Evolutionary conservation across 768 basidiomycete species (phyloP), one percentile per base, ranked within the genome.

Genomic region (Rubroboletus satanas): DNA sequence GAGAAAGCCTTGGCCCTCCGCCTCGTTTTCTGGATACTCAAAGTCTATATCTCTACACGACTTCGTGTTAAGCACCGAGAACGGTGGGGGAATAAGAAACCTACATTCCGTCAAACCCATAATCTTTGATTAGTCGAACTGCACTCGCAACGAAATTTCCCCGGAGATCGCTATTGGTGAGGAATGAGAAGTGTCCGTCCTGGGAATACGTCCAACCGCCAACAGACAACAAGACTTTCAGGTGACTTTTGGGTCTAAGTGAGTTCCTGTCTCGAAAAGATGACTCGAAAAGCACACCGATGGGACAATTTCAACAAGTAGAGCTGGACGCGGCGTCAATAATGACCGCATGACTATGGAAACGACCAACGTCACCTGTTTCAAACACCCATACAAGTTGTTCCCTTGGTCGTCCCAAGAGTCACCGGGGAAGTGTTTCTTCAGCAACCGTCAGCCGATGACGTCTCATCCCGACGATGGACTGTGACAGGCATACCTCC

Each of bases 321-420:
- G 45, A 80, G 60, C 72, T 66, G 18, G 14, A 47, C 5, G 26
- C 21, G 18, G 21, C 29, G 37, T 60, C 43, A 57, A 17, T 1
- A 2, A 50, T 5, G 18, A 7, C 28, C n/a, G 7, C 18, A 21
- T n/a, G 10, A 33, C 15, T 5, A 12, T 31, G 17, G 39, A 5
- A 33, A 18, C 21, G n/a, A 36, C 12, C 43, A 5, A 56, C 15
- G 73, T 74, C 31, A 88, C 76, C 66, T 92, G 90, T 73, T 92
- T 92, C 63, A 93, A 71, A 67, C 83, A 85, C 0, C 89, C 90
- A 58, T 90, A 93, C 6, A 92, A 72, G 62, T 92, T 91, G 67
- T 83, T 89, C 18, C 89, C 90, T 1, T 74, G 57, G 18, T 90
- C 88, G 60, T 75, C 74, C 90, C 87, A 90, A 11, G 82, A 82